Evolutionary conservation across 371 early-diverging fungal species (phyloP).

Genomic region (Rhizopus sp.): DNA sequence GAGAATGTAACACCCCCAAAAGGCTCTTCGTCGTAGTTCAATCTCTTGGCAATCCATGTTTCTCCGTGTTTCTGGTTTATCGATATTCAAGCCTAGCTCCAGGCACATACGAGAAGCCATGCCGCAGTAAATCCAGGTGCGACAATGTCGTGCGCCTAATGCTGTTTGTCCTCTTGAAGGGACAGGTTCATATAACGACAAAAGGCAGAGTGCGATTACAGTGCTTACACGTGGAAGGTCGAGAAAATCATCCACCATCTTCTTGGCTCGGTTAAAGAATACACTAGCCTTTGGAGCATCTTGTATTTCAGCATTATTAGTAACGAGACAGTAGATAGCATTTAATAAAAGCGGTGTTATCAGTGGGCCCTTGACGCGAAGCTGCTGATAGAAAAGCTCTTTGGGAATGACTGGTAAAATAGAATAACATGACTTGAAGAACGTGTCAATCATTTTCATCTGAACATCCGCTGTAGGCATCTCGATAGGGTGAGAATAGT

Average conservation of each 20-base stretch:
- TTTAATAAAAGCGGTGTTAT: slow-evolving; percentile 30
- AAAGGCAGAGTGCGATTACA: slow-evolving; percentile 21
- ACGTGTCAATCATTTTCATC: slow-evolving; percentile 32
- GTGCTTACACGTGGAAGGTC: slow-evolving; percentile 34
- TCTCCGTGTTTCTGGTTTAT: slow-evolving; percentile 17
- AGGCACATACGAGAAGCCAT: slow-evolving; percentile 38
- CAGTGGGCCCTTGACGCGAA: slow-evolving; percentile 20
- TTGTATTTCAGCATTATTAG: slow-evolving; percentile 9
- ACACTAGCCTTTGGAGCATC: slow-evolving; percentile 22
- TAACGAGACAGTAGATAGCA: slow-evolving; percentile 29
- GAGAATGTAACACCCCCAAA: slow-evolving; percentile 36
- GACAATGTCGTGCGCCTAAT: slow-evolving; percentile 14
- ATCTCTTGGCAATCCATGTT: slow-evolving; percentile 13
- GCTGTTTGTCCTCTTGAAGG: slow-evolving; percentile 6
- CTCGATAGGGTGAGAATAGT: slow-evolving; percentile 32
- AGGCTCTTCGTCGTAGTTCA: slow-evolving; percentile 22
- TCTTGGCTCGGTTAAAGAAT: slow-evolving; percentile 24
- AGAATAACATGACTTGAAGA: slow-evolving; percentile 25
- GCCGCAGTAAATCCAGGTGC: slow-evolving; percentile 33
- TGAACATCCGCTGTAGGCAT: slow-evolving; percentile 40
- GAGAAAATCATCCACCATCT: slow-evolving; percentile 28
- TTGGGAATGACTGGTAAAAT: slow-evolving; percentile 16
- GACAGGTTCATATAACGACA: slow-evolving; percentile 26
- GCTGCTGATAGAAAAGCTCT: slow-evolving; percentile 22
- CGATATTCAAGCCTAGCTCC: slow-evolving; percentile 26